Evolutionary conservation across 805 yeast genomes (phyloP), one percentile per base, ranked within the genome.

Genomic region (Suhomyces tanzawaensis): DNA sequence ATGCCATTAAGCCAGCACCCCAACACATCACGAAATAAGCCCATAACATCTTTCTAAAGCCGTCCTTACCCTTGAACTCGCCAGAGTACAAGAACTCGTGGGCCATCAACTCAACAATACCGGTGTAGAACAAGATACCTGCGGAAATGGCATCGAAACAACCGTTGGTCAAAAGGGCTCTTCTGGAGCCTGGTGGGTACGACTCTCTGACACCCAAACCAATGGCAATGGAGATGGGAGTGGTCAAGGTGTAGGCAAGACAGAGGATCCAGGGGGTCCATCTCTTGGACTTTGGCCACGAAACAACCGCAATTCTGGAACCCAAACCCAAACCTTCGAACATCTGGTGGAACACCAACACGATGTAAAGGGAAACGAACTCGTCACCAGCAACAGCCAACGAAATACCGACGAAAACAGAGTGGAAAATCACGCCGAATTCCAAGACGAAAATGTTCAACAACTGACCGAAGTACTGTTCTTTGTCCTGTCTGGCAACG

Each of bases 311-410:
- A 25, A 84, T 69, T 59, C 95, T 76, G 7, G 91, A 74, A 17
- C 95, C 95, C 47, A 87, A 67, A 42, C 95, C 95, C 34, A 87
- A 69, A 34, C 95, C 95, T 64, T 86, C 95, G 54, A 86, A 86
- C 69, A 81, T 70, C 61, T 86, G 95, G 57, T 87, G 89, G 70
- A 78, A 79, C 4, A 81, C 76, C 30, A 68, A 45, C n/a, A 83
- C 95, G 45, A 82, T 73, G 58, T 82, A 85, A 34, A 86, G 65
- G 4, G 85, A 74, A 41, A 68, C 74, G 55, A 85, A 86, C 55
- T 83, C 91, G 2, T 77, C 82, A 34, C 90, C 93, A 4, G 93
- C 69, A 13, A 84, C 84, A 1, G 93, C 85, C 32, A 86, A 67
- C 0, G 93, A 73, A 36, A 87, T 67, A 18, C 95, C 95, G 40